Conservation (phyloP, 148 eudicot genomes). For the Rhododendron mucronatum region DNA sequence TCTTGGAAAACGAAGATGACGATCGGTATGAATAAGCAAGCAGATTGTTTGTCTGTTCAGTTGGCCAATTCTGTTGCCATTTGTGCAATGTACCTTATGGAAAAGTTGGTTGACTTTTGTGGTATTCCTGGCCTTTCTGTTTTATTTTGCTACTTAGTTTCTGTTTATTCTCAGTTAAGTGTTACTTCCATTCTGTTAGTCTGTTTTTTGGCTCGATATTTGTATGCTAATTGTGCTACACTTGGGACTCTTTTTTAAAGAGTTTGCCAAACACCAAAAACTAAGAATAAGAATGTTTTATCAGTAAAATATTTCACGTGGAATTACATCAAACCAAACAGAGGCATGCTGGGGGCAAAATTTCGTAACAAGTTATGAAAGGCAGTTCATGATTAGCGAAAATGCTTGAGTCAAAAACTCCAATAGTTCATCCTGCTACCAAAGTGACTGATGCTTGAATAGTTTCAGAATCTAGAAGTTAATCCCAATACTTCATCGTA, state of each 20-base stretch:
- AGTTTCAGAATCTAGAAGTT: background rate
- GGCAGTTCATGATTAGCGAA: background rate
- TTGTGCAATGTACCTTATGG: background rate
- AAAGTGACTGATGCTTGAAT: background rate
- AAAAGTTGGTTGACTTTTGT: background rate
- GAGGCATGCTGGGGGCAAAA: too few species aligned
- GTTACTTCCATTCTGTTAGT: too few species aligned
- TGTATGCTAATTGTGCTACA: too few species aligned
- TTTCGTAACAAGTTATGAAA: background rate
- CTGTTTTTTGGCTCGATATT: too few species aligned
- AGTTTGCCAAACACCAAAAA: too few species aligned
- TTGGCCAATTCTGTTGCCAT: background rate
- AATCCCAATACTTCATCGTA: background rate
- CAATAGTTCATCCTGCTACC: background rate
- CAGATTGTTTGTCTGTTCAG: too few species aligned
- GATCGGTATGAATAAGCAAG: conserved; percentile 15
- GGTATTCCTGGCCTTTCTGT: background rate
- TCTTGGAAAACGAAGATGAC: background rate
- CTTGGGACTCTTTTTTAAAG: too few species aligned
- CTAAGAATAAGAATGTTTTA: too few species aligned
- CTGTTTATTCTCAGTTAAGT: too few species aligned
- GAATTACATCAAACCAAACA: too few species aligned
- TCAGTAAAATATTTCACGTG: too few species aligned
- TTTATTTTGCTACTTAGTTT: too few species aligned
- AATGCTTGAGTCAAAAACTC: background rate